Base-by-base conservation (phyloP, 2,329 filamentous ascomycete genomes). In the Hypocrella siamensis region DNA sequence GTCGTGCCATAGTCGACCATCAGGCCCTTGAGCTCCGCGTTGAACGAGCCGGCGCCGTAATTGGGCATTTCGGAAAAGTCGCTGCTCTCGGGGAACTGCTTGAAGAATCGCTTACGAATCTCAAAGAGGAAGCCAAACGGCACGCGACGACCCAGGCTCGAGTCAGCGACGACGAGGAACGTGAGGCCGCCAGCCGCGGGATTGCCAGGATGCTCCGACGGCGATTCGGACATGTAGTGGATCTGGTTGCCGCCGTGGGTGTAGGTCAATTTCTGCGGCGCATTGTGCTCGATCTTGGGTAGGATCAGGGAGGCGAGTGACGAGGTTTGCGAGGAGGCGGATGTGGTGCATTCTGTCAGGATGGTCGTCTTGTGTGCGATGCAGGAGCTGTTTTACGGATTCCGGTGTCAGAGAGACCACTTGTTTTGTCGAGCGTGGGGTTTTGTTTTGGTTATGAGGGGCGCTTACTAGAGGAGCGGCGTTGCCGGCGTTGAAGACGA, bases 291-390 rank as follows among this genome's bases (percentile, higher is more conserved):
- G 64, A 98, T 93, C 56, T 93, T 93, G 36, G 92, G 90, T 28
- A 98, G 83, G 61, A 98, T 85, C 46, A 94, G 67, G 28, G 85
- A 90, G 43, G 88, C 84, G 46, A 96, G 79, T 10, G 79, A 85
- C 4, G 84, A 85, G 35, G 83, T 81, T 43, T 83, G 75, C 26
- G 79, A 83, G 8, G 80, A 77, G 38, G 85, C 80, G 2, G 84
- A 84, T 21, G 83, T 77, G 30, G 84, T 92, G 63, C 92, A 88
- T 61, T 98, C 90, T 48, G 82, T 64, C 38, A 98, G 76, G 58
- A 98, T 93, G 28, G 86, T 96, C 34, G 75, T 82, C 49, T 90
- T 79, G 61, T 96, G 77, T 31, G 90, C 85, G 56, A 98, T 90
- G 62, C 90, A 96, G 44, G 84, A 78, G 61, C 85, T 93, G 47